Evolutionary conservation across 2,329 filamentous ascomycete species (phyloP), one percentile per base, ranked within the genome.

Genomic region (Claviceps sp.): DNA sequence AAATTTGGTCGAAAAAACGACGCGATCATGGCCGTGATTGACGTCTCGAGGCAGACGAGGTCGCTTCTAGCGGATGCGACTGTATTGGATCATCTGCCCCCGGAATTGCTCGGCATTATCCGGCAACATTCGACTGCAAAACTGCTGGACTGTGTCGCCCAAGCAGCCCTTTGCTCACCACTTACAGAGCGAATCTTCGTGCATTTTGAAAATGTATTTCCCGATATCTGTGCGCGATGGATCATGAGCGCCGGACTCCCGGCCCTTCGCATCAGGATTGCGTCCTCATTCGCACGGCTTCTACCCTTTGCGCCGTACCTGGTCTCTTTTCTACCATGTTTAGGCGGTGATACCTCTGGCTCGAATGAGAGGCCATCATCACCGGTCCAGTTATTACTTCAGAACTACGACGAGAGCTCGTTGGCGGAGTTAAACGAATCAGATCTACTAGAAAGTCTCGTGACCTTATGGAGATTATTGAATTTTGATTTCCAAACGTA

Each of bases 171-270:
- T 62, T 75, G 81, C 60, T 75, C 86, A 59, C 72, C 74, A 68
- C 77, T 81, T 65, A 91, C 88, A 61, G 81, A 88, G 62, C 73
- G 73, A 52, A 72, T 95, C 63, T 89, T 93, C 62, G 73, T 78
- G 57, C 77, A 85, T 62, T 89, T 90, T 66, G 82, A 87, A 64
- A 72, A 77, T 56, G 70, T 90, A 42, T 87, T 93, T 61, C 80
- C 88, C 59, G 90, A 96, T 67, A 74, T 94, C 48, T 88, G 85
- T 67, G 85, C 89, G 56, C 76, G 85, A 72, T 95, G 89, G 89
- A 73, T 85, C 45, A 72, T 74, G 61, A 65, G 71, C 64, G 60
- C 70, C 30, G 65, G 67, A 30, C 67, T 64, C 43, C 62, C 66
- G 56, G 51, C 65, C 60, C 58, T 67, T 68, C 59, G 67, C 65